Percentiles rank a stretch among this genome's conserved stretches.
Evolutionary conservation across 2,329 filamentous ascomycete species (phyloP).

Genomic region (Fusarium anguioides): DNA sequence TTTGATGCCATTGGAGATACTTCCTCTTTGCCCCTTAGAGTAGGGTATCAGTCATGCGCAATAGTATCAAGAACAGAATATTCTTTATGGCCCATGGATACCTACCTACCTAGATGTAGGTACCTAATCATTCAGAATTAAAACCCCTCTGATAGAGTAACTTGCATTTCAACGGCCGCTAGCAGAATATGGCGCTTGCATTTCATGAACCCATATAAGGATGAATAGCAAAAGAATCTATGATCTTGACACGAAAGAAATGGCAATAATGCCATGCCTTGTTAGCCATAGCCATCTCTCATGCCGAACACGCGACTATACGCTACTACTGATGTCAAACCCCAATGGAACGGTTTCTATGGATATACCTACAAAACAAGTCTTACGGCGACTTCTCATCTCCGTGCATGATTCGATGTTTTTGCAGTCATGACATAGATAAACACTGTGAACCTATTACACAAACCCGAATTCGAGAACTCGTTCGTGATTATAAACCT

Average conservation of each 20-base stretch:
- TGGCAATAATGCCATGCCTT: slow-evolving; percentile 5
- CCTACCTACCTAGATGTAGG: too few species aligned
- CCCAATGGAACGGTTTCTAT: background rate
- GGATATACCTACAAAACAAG: background rate
- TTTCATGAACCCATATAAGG: background rate
- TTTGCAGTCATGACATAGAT: slow-evolving; percentile 4
- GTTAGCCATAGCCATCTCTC: too few species aligned
- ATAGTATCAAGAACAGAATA: too few species aligned
- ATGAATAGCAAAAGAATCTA: background rate
- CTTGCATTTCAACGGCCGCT: background rate
- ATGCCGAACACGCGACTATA: slow-evolving; percentile 28
- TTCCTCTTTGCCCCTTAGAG: too few species aligned
- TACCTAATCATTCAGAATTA: background rate
- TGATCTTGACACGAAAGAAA: slow-evolving; percentile 6
- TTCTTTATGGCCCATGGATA: too few species aligned
- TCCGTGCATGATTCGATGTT: background rate
- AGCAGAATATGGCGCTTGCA: background rate
- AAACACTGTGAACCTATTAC: background rate
- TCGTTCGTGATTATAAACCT: slow-evolving; percentile 7
- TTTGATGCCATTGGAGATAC: too few species aligned
- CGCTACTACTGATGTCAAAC: slow-evolving; percentile 17
- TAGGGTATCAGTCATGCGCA: too few species aligned
- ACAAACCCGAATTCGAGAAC: slow-evolving; percentile 1
- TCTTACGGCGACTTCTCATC: background rate
- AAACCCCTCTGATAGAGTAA: background rate